These are phyloP conservation scores for Gaeumannomyces tritici DNA, from an alignment of 2,329 filamentous ascomycete genomes.

Conservation along the genomic window DNA sequence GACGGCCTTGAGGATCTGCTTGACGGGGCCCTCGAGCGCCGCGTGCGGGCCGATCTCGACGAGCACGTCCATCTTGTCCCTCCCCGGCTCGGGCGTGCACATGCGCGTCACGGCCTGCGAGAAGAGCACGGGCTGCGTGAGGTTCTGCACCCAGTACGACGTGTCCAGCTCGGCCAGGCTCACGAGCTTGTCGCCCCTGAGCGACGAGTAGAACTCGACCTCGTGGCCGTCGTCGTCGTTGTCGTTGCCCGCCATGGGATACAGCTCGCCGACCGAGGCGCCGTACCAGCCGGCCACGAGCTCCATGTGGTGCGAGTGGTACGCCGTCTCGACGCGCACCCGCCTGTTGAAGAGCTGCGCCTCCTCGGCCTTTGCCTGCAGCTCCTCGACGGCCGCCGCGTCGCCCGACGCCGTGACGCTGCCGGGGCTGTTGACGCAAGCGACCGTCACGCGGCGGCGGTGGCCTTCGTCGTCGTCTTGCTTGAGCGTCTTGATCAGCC, in stretches of 20 bases:
- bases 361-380: conserved; percentile 7
- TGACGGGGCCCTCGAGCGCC: conserved; percentile 13
- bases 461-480: not conserved
- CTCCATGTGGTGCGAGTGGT: conserved; percentile 26
- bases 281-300: conserved; percentile 14
- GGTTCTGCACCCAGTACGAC: conserved; percentile 21
- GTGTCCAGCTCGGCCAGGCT: conserved; percentile 7
- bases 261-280: conserved; percentile 4
- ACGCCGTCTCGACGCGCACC: conserved; percentile 23
- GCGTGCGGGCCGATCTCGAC: conserved; percentile 19
- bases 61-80: conserved; percentile 6
- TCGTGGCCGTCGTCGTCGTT: not conserved
- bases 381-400: conserved; percentile 13
- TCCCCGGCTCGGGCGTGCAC: conserved; percentile 7
- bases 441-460: conserved; percentile 8
- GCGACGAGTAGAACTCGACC: conserved; percentile 13
- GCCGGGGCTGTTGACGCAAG: conserved; percentile 13
- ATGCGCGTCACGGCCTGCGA: conserved; percentile 10
- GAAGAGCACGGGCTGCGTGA: conserved; percentile 19
- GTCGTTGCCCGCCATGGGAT: not conserved
- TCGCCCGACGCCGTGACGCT: conserved; percentile 22
- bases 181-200: conserved; percentile 9
- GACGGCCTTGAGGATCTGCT: conserved; percentile 10
- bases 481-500: conserved; percentile 8
- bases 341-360: conserved; percentile 17